Conservation (phyloP, 1,284 basidiomycete species). For the Thecaphora thlaspeos region DNA sequence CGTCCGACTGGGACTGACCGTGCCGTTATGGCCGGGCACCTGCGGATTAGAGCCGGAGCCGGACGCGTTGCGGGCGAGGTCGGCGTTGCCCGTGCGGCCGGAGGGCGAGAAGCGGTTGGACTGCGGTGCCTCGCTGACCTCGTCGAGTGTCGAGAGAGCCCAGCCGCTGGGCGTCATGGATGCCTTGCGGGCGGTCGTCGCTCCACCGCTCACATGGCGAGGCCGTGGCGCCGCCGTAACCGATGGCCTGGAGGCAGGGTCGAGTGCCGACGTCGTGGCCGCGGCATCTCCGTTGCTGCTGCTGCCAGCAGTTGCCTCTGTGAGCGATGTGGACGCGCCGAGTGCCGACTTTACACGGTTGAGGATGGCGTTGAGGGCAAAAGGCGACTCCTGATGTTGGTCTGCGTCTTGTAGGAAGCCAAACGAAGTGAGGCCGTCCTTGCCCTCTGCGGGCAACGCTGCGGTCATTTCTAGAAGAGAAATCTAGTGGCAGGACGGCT, state of each 20-base stretch:
- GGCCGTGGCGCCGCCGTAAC: too few species aligned
- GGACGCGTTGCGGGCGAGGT: background rate
- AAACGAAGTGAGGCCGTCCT: conserved; percentile 47
- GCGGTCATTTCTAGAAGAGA: too few species aligned
- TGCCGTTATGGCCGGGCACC: background rate
- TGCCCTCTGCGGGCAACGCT: too few species aligned
- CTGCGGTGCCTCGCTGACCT: background rate
- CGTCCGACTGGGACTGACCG: background rate
- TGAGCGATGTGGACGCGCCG: too few species aligned
- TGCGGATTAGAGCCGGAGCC: background rate
- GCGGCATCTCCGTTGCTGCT: background rate
- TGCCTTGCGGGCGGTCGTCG: background rate
- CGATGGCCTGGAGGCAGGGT: background rate
- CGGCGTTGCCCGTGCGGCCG: background rate
- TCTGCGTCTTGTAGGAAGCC: conserved; percentile 47
- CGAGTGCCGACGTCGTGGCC: too few species aligned
- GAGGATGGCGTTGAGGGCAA: conserved; percentile 46
- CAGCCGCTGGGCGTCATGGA: background rate
- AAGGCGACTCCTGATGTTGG: conserved; percentile 32
- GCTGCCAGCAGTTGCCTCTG: too few species aligned
- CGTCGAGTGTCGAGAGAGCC: background rate
- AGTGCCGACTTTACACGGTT: conserved; percentile 47
- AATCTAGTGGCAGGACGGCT: too few species aligned
- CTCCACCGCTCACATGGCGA: too few species aligned
- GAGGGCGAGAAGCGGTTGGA: background rate